These are phyloP conservation scores for Botrytis aclada DNA, from an alignment of 2,329 filamentous ascomycete species.

Conservation along the genomic window DNA sequence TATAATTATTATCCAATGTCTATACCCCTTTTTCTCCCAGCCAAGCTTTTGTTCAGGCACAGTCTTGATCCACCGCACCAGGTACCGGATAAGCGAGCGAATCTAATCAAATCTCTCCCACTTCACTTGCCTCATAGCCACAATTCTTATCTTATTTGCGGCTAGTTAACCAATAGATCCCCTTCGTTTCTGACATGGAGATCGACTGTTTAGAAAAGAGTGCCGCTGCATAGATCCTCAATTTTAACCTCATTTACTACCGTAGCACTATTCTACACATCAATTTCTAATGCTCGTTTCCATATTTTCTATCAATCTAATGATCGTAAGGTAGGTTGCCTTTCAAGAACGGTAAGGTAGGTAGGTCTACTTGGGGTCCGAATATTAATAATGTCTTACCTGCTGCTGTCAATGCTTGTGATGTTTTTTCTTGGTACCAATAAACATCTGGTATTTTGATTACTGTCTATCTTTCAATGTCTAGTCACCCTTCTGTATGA, in stretches of 20 bases:
- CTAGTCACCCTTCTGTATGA: neutral
- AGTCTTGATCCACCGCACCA: neutral
- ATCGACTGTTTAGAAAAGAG: neutral
- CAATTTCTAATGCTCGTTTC: neutral
- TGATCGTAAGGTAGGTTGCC: neutral
- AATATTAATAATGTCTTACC: conserved; percentile 8
- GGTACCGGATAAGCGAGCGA: neutral
- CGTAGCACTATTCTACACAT: neutral
- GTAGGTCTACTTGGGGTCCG: neutral
- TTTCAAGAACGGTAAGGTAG: neutral
- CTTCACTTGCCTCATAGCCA: conserved; percentile 3
- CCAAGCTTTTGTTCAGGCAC: neutral
- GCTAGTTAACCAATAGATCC: conserved; percentile 3
- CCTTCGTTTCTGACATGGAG: neutral
- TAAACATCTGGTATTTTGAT: neutral
- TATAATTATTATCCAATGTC: neutral
- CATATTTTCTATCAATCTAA: conserved; percentile 3
- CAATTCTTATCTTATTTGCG: conserved; percentile 13
- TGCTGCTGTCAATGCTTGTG: neutral
- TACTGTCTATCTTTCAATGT: neutral
- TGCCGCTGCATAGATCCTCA: conserved; percentile 9
- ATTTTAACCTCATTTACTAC: conserved; percentile 11
- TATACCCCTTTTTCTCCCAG: neutral
- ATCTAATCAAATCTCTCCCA: conserved; percentile 1
- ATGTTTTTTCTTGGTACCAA: conserved; percentile 8